These are phyloP conservation scores for Naganishia antarctica DNA, from an alignment of 768 basidiomycete genomes.

Conservation along the genomic window DNA sequence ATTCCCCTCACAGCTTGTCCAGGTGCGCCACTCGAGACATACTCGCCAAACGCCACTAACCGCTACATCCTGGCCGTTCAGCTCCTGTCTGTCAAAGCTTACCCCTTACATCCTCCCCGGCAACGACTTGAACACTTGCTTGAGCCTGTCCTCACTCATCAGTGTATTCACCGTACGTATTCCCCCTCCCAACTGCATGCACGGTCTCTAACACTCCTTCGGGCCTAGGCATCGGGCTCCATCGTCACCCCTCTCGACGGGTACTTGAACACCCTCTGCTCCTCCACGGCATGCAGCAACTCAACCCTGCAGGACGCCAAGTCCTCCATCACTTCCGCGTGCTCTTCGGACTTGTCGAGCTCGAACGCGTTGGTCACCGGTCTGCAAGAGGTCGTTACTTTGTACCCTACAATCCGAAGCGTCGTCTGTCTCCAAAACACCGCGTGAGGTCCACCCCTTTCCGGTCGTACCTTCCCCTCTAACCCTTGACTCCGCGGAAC, in stretches of 20 bases:
- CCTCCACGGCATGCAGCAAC: conserved; percentile 25
- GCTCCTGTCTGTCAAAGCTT: background rate
- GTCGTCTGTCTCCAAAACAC: conserved; percentile 45
- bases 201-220: background rate
- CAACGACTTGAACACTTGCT: background rate
- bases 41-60: background rate
- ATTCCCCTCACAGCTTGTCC: background rate
- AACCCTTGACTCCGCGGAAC: background rate
- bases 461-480: background rate
- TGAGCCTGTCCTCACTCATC: background rate
- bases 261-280: conserved; percentile 42
- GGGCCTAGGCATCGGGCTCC: conserved; percentile 29
- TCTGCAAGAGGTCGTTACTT: conserved; percentile 32
- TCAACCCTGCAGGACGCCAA: conserved; percentile 36
- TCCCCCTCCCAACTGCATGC: background rate
- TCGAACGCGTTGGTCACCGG: conserved; percentile 35
- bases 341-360: conserved; percentile 36
- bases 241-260: conserved; percentile 40
- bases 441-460: conserved; percentile 34
- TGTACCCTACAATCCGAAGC: conserved; percentile 39
- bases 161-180: conserved; percentile 21
- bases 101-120: conserved; percentile 4
- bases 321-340: conserved; percentile 33
- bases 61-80: background rate
- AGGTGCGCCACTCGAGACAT: background rate